A percentile compares a stretch with the other conserved stretches of the same genome.
These are phyloP conservation scores for Liriodendron chinense DNA, from an alignment of 164 flowering plant species.

Conservation along the genomic window DNA sequence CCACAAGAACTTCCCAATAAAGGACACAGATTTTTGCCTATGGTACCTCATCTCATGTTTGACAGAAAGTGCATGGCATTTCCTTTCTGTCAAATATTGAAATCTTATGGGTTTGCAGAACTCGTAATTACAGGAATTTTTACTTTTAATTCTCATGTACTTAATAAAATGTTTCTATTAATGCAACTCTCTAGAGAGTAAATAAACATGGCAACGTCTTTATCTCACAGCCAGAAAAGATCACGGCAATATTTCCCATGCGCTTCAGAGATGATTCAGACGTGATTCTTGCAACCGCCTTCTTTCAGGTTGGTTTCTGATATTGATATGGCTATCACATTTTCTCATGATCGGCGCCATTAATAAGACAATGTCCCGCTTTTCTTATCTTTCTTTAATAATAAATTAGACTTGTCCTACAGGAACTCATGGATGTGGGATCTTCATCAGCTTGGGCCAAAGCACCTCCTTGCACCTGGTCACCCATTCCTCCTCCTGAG, in stretches of 20 bases:
- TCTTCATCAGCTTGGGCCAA: conserved; percentile 47
- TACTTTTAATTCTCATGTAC: too few species aligned
- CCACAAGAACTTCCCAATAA: neutral
- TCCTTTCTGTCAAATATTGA: too few species aligned
- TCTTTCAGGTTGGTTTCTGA: conserved; percentile 61
- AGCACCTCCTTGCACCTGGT: conserved; percentile 82
- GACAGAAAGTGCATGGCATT: neutral
- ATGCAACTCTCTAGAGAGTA: neutral
- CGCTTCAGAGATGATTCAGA: conserved; percentile 74
- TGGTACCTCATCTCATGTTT: neutral
- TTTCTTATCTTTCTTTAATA: neutral
- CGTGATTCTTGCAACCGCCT: conserved; percentile 70
- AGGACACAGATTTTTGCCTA: neutral
- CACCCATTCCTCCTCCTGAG: conserved; percentile 88
- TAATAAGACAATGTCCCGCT: neutral
- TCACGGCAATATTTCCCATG: conserved; percentile 70
- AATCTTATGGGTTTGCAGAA: too few species aligned
- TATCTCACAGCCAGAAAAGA: conserved; percentile 54
- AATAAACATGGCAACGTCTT: neutral
- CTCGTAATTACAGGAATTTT: too few species aligned
- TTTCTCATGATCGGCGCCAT: conserved; percentile 1
- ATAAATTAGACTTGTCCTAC: conserved; percentile 1
- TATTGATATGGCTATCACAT: neutral
- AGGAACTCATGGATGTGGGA: conserved; percentile 80
- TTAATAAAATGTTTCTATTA: neutral